Evolutionary conservation across 148 eudicot species (phyloP).

Genomic region (Vaccinium myrtillus): DNA sequence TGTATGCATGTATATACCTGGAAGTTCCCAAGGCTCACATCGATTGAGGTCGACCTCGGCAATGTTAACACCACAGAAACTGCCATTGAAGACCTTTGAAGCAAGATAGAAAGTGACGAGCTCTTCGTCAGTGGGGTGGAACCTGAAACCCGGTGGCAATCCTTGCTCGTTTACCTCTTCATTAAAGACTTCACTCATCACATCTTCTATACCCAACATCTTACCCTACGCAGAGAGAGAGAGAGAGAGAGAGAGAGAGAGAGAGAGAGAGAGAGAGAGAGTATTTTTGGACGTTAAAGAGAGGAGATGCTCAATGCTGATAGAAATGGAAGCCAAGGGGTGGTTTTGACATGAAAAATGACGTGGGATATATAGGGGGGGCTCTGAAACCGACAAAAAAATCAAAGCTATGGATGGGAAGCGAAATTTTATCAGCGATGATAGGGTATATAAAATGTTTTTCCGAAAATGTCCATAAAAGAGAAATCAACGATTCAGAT

Average conservation of each 20-base stretch:
- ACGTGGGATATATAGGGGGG: not conserved
- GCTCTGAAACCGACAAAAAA: constrained; percentile 41
- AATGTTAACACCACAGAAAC: constrained; percentile 37
- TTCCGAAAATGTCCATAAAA: no score
- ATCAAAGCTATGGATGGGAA: no score
- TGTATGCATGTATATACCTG: constrained; percentile 36
- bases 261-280: not conserved
- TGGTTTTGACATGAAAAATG: not conserved
- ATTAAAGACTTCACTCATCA: constrained; percentile 48
- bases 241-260: not conserved
- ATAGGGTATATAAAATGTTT: no score
- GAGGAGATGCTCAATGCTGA: not conserved
- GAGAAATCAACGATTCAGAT: no score
- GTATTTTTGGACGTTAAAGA: not conserved
- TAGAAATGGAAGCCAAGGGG: not conserved
- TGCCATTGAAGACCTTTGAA: constrained; percentile 52
- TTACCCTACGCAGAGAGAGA: not conserved
- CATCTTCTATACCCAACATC: constrained; percentile 58
- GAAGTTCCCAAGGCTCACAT: constrained; percentile 89
- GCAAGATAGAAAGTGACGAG: constrained; percentile 70
- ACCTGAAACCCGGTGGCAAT: constrained; percentile 71
- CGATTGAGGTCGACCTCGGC: constrained; percentile 78
- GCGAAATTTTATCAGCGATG: no score
- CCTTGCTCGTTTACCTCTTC: constrained; percentile 42
- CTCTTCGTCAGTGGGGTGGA: constrained; percentile 86